These are phyloP conservation scores for Mycosarcoma mackinlayi DNA, from an alignment of 1,284 basidiomycete species.

Conservation along the genomic window DNA sequence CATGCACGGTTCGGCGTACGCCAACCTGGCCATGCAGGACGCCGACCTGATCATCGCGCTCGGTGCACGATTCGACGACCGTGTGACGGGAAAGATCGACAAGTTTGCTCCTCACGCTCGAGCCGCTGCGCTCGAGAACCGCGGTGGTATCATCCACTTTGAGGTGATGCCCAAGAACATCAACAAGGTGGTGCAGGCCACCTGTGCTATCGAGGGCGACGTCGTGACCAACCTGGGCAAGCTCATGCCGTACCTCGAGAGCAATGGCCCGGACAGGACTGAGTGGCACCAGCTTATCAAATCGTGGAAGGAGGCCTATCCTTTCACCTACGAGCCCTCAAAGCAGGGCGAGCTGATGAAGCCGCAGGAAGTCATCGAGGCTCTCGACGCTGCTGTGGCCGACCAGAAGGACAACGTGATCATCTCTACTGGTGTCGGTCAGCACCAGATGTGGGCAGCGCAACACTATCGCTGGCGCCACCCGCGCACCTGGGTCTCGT, in stretches of 20 bases:
- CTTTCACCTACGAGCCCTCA: conserved; percentile 86
- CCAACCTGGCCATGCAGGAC: conserved; percentile 95
- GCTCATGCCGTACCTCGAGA: conserved; percentile 77
- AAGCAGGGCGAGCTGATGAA: conserved; percentile 79
- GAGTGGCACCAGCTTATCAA: conserved; percentile 80
- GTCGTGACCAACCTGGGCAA: conserved; percentile 84
- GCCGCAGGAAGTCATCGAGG: conserved; percentile 96
- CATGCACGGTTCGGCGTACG: conserved; percentile 98
- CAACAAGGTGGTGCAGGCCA: conserved; percentile 97
- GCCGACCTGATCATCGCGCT: conserved; percentile 98
- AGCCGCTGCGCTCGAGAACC: conserved; percentile 84
- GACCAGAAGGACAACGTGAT: conserved; percentile 87
- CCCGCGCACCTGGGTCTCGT: conserved; percentile 90
- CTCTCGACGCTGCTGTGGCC: conserved; percentile 77
- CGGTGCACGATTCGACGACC: conserved; percentile 95
- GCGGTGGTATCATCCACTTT: conserved; percentile 97
- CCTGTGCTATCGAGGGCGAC: conserved; percentile 92
- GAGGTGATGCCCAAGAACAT: conserved; percentile 99
- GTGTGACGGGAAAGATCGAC: conserved; percentile 91
- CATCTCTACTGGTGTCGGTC: conserved; percentile 93
- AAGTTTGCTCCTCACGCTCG: conserved; percentile 90
- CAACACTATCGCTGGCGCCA: conserved; percentile 91
- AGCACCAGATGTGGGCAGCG: conserved; percentile 99
- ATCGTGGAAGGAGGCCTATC: conserved; percentile 86
- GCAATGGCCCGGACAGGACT: conserved; percentile 70